Base-by-base conservation (phyloP, 1,139 yeast genomes). In the Geotrichum fermentans region DNA sequence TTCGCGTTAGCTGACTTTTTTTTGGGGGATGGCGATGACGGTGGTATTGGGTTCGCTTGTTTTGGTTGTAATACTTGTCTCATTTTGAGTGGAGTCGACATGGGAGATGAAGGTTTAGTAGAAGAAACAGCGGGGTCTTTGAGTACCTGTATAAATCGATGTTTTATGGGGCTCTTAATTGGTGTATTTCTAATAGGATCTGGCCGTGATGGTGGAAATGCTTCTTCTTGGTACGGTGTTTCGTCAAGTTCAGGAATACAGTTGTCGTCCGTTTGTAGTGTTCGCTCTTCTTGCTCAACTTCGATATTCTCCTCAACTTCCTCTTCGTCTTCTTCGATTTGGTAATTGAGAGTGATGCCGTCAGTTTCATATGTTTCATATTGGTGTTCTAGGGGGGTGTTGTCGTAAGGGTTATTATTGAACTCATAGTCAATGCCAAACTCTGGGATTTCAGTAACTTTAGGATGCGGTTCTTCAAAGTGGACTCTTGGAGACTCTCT, bases 191-290 rank as follows among this genome's bases (percentile, higher is more conserved):
- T 33, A 10, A 39, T 21, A 4, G 34, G 42, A 17, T 26, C 43
- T 18, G 35, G 22, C 20, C 43, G 43, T 16, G 26, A 17, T 7
- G 43, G 46, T 24, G 46, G 40, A 14, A 43, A 38, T n/a, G 24
- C 32, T 28, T 37, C 46, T 10, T 29, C 13, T 29, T 43, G 35
- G 20, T 43, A 38, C 13, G 41, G 30, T 8, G 46, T 43, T 37
- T 45, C 49, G 20, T 45, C 48, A 5, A 32, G 30, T 17, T 47
- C 47, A 5, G 42, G 43, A 30, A 42, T 42, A 22, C 45, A 42
- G 24, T 40, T 18, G n/a, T 40, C 35, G n/a, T 40, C 43, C 14
- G 16, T 10, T 11, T 16, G 28, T 32, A 40, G 22, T 13, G 14
- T 14, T n/a, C n/a, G n/a, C 8, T 39, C 42, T 16, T 34, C 45